Evolutionary conservation across 2,329 filamentous ascomycete genomes (phyloP), one percentile per base, ranked within the genome.

Genomic region (Helotiales sp.): DNA sequence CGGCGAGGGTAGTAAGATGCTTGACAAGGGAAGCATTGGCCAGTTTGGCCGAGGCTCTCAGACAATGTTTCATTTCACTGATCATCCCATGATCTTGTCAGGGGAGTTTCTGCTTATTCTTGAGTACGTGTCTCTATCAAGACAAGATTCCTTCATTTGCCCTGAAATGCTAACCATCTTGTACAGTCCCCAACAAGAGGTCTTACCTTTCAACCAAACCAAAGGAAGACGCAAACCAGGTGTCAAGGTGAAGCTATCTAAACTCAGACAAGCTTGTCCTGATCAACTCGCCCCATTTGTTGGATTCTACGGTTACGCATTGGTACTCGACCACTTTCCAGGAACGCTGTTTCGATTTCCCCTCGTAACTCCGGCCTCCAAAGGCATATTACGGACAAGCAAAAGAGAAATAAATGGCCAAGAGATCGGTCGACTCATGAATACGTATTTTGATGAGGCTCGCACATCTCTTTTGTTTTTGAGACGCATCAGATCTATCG

Each of bases 1-100:
- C 8, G 78, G 78, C 4, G 68, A 73, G 28, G 76, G 77, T 1
- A 78, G 78, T 32, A 79, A 79, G 60, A 57, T 63, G 60, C 50
- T 74, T 4, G 69, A 78, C 32, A 61, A 60, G 17, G 68, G 67
- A 1, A 72, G 72, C 3, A 78, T 78, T 22, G 78, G 78, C 10
- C 76, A 76, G 66, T 79, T 78, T 64, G 78, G 78, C 5, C 67
- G 77, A 32, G 78, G 78, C 1, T 76, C 76, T 6, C 73, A 79
- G 58, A 79, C 76, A 3, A 79, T 79, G 77, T 79, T 75, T 67
- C 78, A 79, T 59, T 79, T 74, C 68, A 78, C 77, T 15, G 76
- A 77, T 52, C 73, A 75, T 43, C 78, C 78, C 5, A 76, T 77
- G 70, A 71, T 79, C 13, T 61, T 79, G 17, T 77, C 77, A 0